These are phyloP conservation scores for Aspergillus puulaauensis DNA, from an alignment of 2,329 filamentous ascomycete species.

Conservation along the genomic window DNA sequence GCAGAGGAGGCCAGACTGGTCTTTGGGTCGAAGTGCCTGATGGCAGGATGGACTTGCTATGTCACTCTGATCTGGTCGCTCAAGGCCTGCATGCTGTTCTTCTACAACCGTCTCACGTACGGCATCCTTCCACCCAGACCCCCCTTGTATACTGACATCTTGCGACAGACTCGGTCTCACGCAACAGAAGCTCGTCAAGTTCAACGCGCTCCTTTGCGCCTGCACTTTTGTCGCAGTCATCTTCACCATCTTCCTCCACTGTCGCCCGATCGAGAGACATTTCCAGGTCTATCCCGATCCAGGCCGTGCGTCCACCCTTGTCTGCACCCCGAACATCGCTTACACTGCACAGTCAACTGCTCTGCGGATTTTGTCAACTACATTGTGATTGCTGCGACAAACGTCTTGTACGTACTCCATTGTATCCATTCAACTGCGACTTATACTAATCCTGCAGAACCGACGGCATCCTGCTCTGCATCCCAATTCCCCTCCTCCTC, in stretches of 20 bases:
- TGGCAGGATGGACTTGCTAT: slow-evolving; percentile 45
- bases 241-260: slow-evolving; percentile 37
- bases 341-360: slow-evolving; percentile 21
- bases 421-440: no score
- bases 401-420: slow-evolving; percentile 32
- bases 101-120: slow-evolving; percentile 46
- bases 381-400: slow-evolving; percentile 37
- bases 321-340: not conserved
- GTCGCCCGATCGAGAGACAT: slow-evolving; percentile 38
- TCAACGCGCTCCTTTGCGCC: slow-evolving; percentile 30
- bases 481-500: slow-evolving; percentile 44
- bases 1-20: slow-evolving; percentile 28
- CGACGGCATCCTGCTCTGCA: slow-evolving; percentile 40
- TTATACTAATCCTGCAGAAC: slow-evolving; percentile 29
- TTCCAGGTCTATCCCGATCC: slow-evolving; percentile 46
- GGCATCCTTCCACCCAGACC: not conserved
- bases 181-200: slow-evolving; percentile 40
- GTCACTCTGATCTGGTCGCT: slow-evolving; percentile 45
- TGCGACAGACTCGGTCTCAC: slow-evolving; percentile 34
- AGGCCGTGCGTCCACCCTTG: slow-evolving; percentile 28
- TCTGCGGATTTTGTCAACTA: slow-evolving; percentile 40
- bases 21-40: slow-evolving; percentile 35
- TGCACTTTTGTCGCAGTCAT: slow-evolving; percentile 36
- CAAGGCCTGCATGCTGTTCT: slow-evolving; percentile 46
- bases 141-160: not conserved